Percentiles rank a stretch among this genome's conserved stretches.
Conservation (phyloP, 257 asterid genomes). For the Echium plantagineum region DNA sequence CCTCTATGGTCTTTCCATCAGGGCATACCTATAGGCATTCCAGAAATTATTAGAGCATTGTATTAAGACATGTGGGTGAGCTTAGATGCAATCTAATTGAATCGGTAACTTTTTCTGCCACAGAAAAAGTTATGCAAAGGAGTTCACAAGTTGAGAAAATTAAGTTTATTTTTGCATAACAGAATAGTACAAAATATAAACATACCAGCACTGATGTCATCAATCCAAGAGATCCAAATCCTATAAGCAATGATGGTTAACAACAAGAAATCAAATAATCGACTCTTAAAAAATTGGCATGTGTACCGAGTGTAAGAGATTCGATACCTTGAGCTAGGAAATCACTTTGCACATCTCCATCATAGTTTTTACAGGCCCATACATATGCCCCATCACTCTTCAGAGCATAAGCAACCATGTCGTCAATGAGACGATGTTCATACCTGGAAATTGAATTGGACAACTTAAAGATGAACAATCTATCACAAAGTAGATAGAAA, state of each 20-base stretch:
- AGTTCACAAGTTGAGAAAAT: no score
- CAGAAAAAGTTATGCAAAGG: not conserved
- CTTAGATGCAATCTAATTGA: no score
- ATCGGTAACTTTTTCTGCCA: not conserved
- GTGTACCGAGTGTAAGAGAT: not conserved
- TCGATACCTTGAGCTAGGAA: conserved; percentile 86
- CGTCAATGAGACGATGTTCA: conserved; percentile 97
- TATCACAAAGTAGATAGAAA: not conserved
- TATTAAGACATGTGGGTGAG: no score
- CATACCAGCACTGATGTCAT: conserved; percentile 95
- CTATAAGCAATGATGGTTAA: conserved; percentile 24
- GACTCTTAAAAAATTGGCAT: not conserved
- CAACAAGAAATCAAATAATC: not conserved
- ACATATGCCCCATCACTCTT: conserved; percentile 99
- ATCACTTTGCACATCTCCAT: conserved; percentile 99
- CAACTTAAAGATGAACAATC: not conserved
- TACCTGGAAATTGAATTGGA: conserved; percentile 38
- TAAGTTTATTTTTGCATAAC: not conserved
- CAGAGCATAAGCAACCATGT: conserved; percentile 99
- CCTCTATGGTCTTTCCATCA: conserved; percentile 95
- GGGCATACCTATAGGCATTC: conserved; percentile 65
- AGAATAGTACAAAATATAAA: not conserved
- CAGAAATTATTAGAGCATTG: conserved; percentile 12
- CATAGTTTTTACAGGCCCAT: conserved; percentile 99
- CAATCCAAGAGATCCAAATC: conserved; percentile 98